A percentile compares a stretch with the other conserved stretches of the same genome.
Conservation (phyloP, 1,284 basidiomycete species). For the Volvariella volvacea region DNA sequence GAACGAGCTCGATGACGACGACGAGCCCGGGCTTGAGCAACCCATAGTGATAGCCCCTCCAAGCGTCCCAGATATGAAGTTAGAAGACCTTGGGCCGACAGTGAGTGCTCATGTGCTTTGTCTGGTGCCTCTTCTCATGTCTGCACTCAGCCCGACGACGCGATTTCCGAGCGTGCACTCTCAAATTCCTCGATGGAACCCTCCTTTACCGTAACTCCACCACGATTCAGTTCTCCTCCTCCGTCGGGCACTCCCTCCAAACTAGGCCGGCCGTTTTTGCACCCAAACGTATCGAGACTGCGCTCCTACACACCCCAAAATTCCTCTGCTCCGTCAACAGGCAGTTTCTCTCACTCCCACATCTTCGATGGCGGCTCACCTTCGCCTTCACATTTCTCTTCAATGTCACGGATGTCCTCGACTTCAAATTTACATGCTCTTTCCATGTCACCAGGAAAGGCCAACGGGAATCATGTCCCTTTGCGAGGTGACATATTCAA, state of each 20-base stretch:
- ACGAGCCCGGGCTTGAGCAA: slow-evolving; percentile 38
- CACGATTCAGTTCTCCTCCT: slow-evolving; percentile 16
- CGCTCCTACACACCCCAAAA: slow-evolving; percentile 59
- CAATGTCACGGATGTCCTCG: slow-evolving; percentile 65
- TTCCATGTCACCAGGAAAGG: slow-evolving; percentile 3
- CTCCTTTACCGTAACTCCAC: slow-evolving; percentile 18
- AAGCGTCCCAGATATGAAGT: slow-evolving; percentile 15
- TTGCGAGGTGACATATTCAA: slow-evolving; percentile 61
- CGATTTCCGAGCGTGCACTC: slow-evolving; percentile 35
- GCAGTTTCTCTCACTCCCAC: slow-evolving; percentile 39
- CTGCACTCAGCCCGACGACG: slow-evolving; percentile 25
- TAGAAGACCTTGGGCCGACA: slow-evolving; percentile 29
- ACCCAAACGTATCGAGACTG: slow-evolving; percentile 78
- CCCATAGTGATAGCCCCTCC: slow-evolving; percentile 32
- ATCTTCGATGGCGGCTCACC: slow-evolving; percentile 39
- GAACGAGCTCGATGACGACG: slow-evolving; percentile 48
- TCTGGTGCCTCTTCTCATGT: background rate
- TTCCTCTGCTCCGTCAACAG: slow-evolving; percentile 43
- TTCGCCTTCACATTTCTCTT: slow-evolving; percentile 62
- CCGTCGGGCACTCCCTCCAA: slow-evolving; percentile 22
- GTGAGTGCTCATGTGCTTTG: slow-evolving; percentile 26
- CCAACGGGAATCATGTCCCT: slow-evolving; percentile 6
- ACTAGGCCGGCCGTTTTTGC: slow-evolving; percentile 48
- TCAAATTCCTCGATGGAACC: slow-evolving; percentile 30
- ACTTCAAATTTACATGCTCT: slow-evolving; percentile 41